Conservation (phyloP, 331 rosid genomes). For the Pyracantha coccinea region DNA sequence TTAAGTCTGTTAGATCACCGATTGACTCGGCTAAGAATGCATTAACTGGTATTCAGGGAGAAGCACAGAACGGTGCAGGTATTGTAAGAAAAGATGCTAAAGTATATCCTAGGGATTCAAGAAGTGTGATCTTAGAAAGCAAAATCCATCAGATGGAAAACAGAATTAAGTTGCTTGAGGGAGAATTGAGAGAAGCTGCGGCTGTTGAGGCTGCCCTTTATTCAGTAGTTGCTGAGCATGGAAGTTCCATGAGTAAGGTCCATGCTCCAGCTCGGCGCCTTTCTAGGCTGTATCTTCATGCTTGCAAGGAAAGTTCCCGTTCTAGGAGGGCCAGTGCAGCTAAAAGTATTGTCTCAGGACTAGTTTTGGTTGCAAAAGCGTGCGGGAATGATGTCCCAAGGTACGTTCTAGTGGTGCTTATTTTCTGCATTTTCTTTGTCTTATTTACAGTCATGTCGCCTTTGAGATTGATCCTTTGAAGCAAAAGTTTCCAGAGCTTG, state of each 20-base stretch:
- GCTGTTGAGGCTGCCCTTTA: conserved; percentile 89
- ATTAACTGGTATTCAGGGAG: conserved; percentile 36
- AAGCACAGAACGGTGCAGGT: conserved; percentile 39
- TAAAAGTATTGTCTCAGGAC: conserved; percentile 84
- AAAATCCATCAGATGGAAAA: conserved; percentile 62
- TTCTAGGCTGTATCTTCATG: conserved; percentile 84
- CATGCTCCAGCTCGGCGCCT: conserved; percentile 98
- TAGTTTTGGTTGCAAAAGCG: conserved; percentile 88
- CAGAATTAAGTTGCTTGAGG: conserved; percentile 83
- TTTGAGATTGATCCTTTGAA: background rate
- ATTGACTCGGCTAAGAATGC: conserved; percentile 47
- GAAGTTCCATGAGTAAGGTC: conserved; percentile 93
- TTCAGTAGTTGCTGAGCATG: conserved; percentile 92
- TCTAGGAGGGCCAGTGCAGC: conserved; percentile 76
- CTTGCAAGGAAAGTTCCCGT: conserved; percentile 52
- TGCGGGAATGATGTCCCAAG: conserved; percentile 99
- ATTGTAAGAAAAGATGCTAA: conserved; percentile 59
- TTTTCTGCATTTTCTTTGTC: conserved; percentile 8
- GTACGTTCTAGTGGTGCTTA: conserved; percentile 22
- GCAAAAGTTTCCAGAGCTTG: background rate
- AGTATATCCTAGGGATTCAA: conserved; percentile 64
- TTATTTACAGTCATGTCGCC: background rate
- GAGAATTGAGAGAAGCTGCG: conserved; percentile 94
- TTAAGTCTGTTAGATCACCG: conserved; percentile 78
- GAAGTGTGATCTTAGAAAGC: conserved; percentile 48